Conservation (phyloP, 2,329 filamentous ascomycete genomes). For the Alternaria arbusti region DNA sequence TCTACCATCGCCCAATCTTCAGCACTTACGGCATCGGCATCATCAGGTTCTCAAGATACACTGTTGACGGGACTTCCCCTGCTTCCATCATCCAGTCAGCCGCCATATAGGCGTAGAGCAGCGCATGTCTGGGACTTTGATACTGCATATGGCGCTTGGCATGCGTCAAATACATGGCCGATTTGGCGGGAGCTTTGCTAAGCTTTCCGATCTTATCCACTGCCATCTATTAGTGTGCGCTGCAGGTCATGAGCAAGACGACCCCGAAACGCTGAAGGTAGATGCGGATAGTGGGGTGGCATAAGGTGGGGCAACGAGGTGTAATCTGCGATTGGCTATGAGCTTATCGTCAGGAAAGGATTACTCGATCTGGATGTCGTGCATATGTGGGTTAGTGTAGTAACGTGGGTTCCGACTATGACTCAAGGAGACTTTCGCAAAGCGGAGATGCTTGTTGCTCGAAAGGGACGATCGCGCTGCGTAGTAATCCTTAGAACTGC, state of each 20-base stretch:
- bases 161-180: neutral
- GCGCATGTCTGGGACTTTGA: neutral
- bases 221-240: neutral
- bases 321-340: neutral
- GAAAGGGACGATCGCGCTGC: neutral
- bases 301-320: neutral
- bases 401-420: neutral
- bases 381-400: neutral
- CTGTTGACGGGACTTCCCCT: neutral
- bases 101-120: neutral
- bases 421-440: neutral
- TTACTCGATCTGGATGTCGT: slow-evolving; percentile 1
- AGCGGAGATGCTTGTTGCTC: neutral
- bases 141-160: neutral
- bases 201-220: neutral
- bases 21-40: neutral
- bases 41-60: neutral
- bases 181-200: neutral
- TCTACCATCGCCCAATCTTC: neutral
- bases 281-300: neutral
- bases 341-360: slow-evolving; percentile 8
- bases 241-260: neutral
- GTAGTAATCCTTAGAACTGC: neutral
- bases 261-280: neutral
- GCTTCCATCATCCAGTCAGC: neutral